Evolutionary conservation across 768 basidiomycete species (phyloP).

Genomic region (Antrodiella citrinella): DNA sequence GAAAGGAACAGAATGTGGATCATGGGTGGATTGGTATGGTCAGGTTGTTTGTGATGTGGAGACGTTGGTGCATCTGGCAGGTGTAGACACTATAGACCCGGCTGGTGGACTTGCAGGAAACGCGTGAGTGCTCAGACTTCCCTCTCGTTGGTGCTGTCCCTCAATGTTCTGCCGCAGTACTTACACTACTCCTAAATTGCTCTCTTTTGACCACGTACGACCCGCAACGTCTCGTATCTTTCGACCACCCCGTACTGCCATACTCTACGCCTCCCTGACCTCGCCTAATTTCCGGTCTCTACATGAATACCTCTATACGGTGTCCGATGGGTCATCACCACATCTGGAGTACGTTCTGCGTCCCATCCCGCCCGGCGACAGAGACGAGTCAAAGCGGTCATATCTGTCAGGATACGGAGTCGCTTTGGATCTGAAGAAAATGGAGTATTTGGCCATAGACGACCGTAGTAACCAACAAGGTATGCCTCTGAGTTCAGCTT

Average conservation of each 20-base stretch:
- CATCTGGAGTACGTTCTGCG: conserved; percentile 70
- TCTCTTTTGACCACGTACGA: conserved; percentile 75
- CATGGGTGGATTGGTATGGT: conserved; percentile 86
- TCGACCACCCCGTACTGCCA: conserved; percentile 56
- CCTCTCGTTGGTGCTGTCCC: not conserved
- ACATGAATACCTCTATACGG: conserved; percentile 52
- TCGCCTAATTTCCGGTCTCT: conserved; percentile 65
- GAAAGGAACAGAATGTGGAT: conserved; percentile 39
- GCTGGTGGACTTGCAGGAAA: conserved; percentile 13
- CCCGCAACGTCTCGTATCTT: conserved; percentile 36
- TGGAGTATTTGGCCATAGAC: conserved; percentile 91
- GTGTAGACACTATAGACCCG: conserved; percentile 40
- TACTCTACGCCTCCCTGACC: conserved; percentile 67
- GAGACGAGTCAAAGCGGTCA: conserved; percentile 23
- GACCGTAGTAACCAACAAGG: conserved; percentile 42
- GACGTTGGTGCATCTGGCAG: conserved; percentile 44
- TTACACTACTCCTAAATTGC: conserved; percentile 37
- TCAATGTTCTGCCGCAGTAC: conserved; percentile 14
- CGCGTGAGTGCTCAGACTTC: conserved; percentile 8
- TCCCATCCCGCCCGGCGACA: conserved; percentile 39
- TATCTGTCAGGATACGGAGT: conserved; percentile 88
- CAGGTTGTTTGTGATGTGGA: conserved; percentile 61
- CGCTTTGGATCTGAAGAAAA: conserved; percentile 89
- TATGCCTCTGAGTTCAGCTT: conserved; percentile 3
- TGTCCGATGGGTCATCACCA: conserved; percentile 36